Conservation (phyloP, 2,329 filamentous ascomycete genomes). For the Catunica adiposa region DNA sequence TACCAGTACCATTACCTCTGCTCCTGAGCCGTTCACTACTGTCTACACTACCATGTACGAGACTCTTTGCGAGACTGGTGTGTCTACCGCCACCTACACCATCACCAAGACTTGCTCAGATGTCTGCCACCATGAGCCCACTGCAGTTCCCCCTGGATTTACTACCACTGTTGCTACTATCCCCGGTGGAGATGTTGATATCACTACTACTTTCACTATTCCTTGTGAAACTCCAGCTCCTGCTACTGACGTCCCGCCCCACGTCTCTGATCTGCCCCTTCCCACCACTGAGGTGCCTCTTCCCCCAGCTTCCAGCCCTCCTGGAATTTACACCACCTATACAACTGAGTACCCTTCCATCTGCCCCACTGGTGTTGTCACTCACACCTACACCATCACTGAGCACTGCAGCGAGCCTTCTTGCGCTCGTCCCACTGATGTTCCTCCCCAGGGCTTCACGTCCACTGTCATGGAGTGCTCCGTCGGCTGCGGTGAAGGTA, state of each 20-base stretch:
- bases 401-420: constrained; percentile 8
- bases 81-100: constrained; percentile 13
- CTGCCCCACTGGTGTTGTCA: constrained; percentile 12
- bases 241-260: background rate
- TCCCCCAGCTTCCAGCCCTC: background rate
- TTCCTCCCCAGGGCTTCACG: constrained; percentile 14
- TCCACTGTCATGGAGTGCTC: constrained; percentile 11
- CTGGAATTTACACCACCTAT: constrained; percentile 7
- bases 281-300: background rate
- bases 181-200: background rate
- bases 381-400: constrained; percentile 14
- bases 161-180: constrained; percentile 10
- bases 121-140: constrained; percentile 5
- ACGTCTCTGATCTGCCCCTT: too few relatives aligned
- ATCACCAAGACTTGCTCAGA: constrained; percentile 14
- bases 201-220: constrained; percentile 7
- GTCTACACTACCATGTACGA: constrained; percentile 14
- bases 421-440: constrained; percentile 10
- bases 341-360: constrained; percentile 11
- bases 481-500: constrained; percentile 1
- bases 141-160: constrained; percentile 12
- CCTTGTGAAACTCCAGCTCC: constrained; percentile 5
- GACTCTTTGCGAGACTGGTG: constrained; percentile 8
- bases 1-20: background rate
- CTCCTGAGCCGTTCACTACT: constrained; percentile 4